Percentiles rank a stretch among this genome's conserved stretches.
Evolutionary conservation across 208 protist species (phyloP).

Genomic region (Trypanosoma lewisi): DNA sequence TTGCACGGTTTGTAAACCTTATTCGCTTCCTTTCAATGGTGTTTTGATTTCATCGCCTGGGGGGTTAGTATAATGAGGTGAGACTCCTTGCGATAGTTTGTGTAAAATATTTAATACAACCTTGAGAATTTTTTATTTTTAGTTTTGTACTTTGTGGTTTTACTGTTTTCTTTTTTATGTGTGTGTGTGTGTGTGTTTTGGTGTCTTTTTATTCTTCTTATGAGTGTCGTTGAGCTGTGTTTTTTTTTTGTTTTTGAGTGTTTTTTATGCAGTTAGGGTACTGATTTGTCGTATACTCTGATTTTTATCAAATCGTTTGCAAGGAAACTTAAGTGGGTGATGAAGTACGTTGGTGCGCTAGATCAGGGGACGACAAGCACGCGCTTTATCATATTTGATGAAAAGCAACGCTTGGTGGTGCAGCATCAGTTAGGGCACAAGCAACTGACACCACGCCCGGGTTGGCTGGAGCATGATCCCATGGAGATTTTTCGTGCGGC

Average conservation of each 20-base stretch:
- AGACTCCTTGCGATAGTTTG: conserved; percentile 9
- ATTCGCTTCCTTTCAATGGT: conserved; percentile 37
- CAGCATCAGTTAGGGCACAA: conserved; percentile 78
- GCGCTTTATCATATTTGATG: conserved; percentile 93
- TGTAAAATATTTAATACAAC: not conserved
- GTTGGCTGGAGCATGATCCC: conserved; percentile 97
- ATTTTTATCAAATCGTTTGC: no score
- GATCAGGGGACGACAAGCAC: conserved; percentile 96
- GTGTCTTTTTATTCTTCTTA: conserved; percentile 8
- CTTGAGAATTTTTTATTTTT: not conserved
- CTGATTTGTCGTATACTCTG: no score
- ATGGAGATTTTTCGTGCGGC: conserved; percentile 87
- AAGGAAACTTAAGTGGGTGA: conserved; percentile 18
- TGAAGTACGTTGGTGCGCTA: conserved; percentile 84
- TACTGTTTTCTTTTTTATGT: no score
- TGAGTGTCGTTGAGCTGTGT: not conserved
- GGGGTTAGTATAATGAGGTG: conserved; percentile 45
- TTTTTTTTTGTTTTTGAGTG: conserved; percentile 5
- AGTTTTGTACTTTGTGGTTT: no score
- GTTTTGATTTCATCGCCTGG: conserved; percentile 13
- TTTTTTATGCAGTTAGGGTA: conserved; percentile 1
- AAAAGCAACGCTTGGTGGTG: conserved; percentile 49
- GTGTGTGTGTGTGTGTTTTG: not conserved
- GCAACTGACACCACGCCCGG: conserved; percentile 80
- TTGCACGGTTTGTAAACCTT: conserved; percentile 15